These are phyloP conservation scores for Fusarium haematococcum DNA, from an alignment of 2,329 filamentous ascomycete genomes.

Conservation along the genomic window DNA sequence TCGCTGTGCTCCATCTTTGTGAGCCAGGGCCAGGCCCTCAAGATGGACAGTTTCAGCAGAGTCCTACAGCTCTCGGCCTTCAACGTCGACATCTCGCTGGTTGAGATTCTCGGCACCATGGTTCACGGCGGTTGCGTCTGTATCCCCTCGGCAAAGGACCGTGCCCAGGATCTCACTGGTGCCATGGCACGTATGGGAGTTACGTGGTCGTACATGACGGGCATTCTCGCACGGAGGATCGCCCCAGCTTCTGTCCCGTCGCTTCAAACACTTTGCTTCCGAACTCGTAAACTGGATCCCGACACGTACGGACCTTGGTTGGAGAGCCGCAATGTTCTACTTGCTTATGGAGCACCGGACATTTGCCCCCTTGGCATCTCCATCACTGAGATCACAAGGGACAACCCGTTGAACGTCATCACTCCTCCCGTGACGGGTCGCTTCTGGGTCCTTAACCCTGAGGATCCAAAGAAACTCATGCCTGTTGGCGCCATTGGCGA, in stretches of 20 bases:
- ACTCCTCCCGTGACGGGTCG: conserved; percentile 61
- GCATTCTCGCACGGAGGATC: conserved; percentile 65
- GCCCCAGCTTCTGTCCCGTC: conserved; percentile 52
- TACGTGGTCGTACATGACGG: conserved; percentile 68
- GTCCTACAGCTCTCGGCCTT: conserved; percentile 68
- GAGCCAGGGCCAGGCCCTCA: conserved; percentile 62
- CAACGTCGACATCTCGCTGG: conserved; percentile 64
- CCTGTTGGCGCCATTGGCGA: conserved; percentile 68
- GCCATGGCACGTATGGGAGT: conserved; percentile 63
- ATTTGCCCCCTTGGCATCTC: conserved; percentile 65
- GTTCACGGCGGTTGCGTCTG: conserved; percentile 70
- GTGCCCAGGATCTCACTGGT: conserved; percentile 61
- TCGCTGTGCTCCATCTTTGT: conserved; percentile 67
- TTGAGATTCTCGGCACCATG: conserved; percentile 65
- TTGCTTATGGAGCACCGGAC: conserved; percentile 65
- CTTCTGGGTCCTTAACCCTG: conserved; percentile 65
- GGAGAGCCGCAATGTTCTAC: conserved; percentile 57
- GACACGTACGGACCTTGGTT: conserved; percentile 62
- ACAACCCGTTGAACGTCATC: conserved; percentile 56
- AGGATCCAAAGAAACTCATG: conserved; percentile 62
- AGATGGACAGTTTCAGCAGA: conserved; percentile 63
- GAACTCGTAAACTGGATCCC: conserved; percentile 62
- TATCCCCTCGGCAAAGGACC: conserved; percentile 63
- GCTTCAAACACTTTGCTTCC: conserved; percentile 58
- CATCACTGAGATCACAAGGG: conserved; percentile 56